phyloP scores from a whole-genome alignment of 805 yeast species.

The Saccharomycopsis babjevae region DNA sequence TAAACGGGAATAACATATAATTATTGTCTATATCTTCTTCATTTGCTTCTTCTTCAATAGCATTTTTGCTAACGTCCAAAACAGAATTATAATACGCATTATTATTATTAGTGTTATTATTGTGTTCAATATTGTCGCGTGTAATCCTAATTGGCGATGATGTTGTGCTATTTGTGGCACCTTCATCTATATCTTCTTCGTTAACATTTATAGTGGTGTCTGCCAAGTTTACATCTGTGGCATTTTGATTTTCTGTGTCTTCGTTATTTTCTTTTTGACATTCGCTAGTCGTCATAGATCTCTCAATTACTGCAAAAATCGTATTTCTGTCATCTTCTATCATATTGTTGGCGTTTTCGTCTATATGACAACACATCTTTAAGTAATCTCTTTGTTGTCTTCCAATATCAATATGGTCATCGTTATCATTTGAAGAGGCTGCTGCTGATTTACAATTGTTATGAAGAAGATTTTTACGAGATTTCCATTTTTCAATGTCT shows the following conservation, averaged over 20 bases:
- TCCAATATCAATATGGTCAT: not conserved
- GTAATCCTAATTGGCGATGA: constrained; percentile 3
- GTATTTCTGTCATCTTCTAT: constrained; percentile 2
- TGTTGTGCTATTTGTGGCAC: not conserved
- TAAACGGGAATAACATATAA: not conserved
- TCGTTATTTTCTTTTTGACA: not conserved
- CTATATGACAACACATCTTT: not conserved
- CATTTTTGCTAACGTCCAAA: not conserved
- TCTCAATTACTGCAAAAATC: constrained; percentile 5
- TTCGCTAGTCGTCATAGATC: constrained; percentile 7
- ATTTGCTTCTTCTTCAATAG: not conserved
- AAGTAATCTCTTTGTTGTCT: not conserved
- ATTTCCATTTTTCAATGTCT: constrained; percentile 1
- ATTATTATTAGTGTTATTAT: not conserved
- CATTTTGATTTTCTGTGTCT: not conserved
- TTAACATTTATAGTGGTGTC: not conserved
- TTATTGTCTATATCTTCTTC: not conserved
- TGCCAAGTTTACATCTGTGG: not conserved
- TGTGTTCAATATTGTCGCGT: not conserved
- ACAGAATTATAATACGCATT: not conserved
- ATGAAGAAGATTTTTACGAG: not conserved
- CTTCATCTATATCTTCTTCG: not conserved
- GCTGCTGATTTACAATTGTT: not conserved
- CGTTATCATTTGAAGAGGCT: not conserved
- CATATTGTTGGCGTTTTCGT: not conserved